Evolutionary conservation across 2,329 filamentous ascomycete genomes (phyloP), one percentile per base, ranked within the genome.

Genomic region (Microsporum ferrugineum): DNA sequence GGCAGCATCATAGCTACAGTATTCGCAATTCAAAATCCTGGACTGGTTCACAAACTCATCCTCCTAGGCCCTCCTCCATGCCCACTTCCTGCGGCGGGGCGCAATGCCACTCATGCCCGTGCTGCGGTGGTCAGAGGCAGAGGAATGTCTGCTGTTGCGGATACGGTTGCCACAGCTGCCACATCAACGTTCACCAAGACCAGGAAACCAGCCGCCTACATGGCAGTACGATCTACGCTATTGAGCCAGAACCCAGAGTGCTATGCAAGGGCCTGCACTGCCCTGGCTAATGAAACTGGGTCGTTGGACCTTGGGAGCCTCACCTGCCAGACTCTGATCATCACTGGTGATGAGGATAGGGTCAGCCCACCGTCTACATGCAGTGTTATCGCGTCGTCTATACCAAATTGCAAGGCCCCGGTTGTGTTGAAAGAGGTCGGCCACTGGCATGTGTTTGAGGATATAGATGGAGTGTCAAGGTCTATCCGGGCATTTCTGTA

Each of bases 261-360:
- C 1, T 84, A 82, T 66, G 81, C 81, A 1, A 84, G 83, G 63
- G 80, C 74, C 0, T 80, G 78, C 47, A 71, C 71, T 33, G 80
- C 80, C 2, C 70, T 83, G 34, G 80, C 77, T 2, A 70, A 69
- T 2, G 74, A 75, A 0, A 68, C 67, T 1, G 64, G 68, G 23
- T 60, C 65, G 14, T 57, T 79, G 27, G 67, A 73, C 27, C 64
- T 78, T 1, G 64, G 69, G 23, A 62, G 67, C 5, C 58, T 79
- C 2, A 64, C 70, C 6, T 65, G 68, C 3, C 65, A 69, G n/a
- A 72, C 71, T 0, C 65, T 75, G 34, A 70, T 82, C 47, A 62
- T 82, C 1, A 77, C 77, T 0, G 79, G 80, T 0, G 69, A 72
- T 0, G 73, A 80, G 14, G 79, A 82, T 61, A 73, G 74, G 43